Conservation (phyloP, 2,329 filamentous ascomycete species). For the Pseudogymnoascus pannorum region DNA sequence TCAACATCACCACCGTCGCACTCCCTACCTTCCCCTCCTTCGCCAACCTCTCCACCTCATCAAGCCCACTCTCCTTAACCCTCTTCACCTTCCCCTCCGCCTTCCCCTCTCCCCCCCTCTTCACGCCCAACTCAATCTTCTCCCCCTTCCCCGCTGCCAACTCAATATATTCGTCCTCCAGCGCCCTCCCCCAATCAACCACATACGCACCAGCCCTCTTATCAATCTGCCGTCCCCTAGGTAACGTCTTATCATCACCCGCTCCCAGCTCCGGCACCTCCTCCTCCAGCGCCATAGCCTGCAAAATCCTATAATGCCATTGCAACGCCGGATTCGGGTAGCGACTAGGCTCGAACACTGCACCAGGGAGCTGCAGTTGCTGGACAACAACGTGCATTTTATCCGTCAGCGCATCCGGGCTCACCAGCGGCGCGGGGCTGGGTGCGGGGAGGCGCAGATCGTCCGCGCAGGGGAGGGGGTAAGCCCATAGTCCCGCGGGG, state of each 20-base stretch:
- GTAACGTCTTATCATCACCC: constrained; percentile 68
- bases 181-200: constrained; percentile 63
- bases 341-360: constrained; percentile 71
- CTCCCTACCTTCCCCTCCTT: constrained; percentile 14
- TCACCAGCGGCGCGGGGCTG: constrained; percentile 42
- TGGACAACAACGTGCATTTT: constrained; percentile 76
- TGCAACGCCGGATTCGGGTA: constrained; percentile 91
- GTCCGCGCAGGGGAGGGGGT: constrained; percentile 81
- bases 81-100: constrained; percentile 9
- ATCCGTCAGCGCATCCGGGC: constrained; percentile 67
- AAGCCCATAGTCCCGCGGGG: constrained; percentile 81
- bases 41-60: constrained; percentile 19
- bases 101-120: constrained; percentile 45
- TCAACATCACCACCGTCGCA: constrained; percentile 22
- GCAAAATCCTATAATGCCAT: constrained; percentile 95
- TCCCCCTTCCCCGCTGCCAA: constrained; percentile 10
- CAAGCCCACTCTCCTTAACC: constrained; percentile 15
- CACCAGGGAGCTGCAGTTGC: constrained; percentile 78
- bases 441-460: constrained; percentile 74
- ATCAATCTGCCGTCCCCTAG: constrained; percentile 79
- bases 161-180: constrained; percentile 43
- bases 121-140: constrained; percentile 25
- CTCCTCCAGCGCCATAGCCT: constrained; percentile 85
- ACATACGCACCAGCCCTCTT: constrained; percentile 79
- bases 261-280: constrained; percentile 68